A percentile compares a stretch with the other conserved stretches of the same genome.
Conservation (phyloP, 129 eudicot genomes). For the Heracleum sosnowskyi region DNA sequence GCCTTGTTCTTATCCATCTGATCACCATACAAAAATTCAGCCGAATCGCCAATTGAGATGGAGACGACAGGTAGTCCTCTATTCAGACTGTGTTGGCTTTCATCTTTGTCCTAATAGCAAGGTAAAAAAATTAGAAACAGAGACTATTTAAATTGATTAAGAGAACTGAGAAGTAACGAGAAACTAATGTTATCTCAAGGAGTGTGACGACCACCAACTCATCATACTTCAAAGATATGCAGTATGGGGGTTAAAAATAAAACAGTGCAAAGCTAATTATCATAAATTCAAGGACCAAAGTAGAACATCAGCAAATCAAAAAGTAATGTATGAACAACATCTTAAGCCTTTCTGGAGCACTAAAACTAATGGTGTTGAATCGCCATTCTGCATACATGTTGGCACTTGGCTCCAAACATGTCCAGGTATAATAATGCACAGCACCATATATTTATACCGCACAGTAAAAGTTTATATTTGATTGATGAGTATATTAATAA, state of each 20-base stretch:
- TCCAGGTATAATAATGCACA: background rate
- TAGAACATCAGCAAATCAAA: background rate
- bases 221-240: background rate
- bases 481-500: background rate
- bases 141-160: background rate
- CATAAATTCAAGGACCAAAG: background rate
- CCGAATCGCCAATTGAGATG: conserved; percentile 72
- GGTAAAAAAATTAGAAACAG: background rate
- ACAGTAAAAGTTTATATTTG: background rate
- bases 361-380: background rate
- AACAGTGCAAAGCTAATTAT: background rate
- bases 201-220: background rate
- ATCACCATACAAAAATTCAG: conserved; percentile 71
- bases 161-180: background rate
- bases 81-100: conserved; percentile 43
- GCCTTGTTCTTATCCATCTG: conserved; percentile 39
- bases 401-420: background rate
- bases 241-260: background rate
- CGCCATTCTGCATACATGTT: background rate
- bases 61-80: conserved; percentile 72
- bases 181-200: background rate
- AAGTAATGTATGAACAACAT: background rate
- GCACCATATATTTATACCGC: background rate
- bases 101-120: conserved; percentile 66
- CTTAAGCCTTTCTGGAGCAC: background rate